Base-by-base conservation (phyloP, 306 rosid genomes). In the Leucaena leucocephala region DNA sequence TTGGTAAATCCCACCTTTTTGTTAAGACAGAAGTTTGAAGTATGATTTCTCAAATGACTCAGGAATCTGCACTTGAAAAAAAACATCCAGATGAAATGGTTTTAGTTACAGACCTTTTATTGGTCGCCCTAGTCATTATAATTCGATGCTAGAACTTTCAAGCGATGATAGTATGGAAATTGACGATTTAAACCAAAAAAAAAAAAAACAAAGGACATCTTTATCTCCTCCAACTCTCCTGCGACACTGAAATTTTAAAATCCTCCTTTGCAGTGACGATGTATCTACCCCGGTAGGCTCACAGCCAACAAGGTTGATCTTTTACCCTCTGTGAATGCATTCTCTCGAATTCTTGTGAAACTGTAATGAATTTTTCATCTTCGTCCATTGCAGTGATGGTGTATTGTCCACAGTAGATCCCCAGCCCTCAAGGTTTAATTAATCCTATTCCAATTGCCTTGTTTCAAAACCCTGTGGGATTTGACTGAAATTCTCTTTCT, bases 351-450 rank as follows among this genome's bases (percentile, higher is more conserved):
- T 68, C 55, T 43, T 6, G 50, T 43, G 73, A 68, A 49, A 44
- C 27, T 12, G 39, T 43, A 11, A 19, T 68, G 19, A 68, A 44
- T 19, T 22, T 43, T 12, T 27, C 82, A 44, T 72, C 82, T 78
- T 83, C 59, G 44, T 83, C 59, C 74, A 40, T 78, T 89, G 88
- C 91, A 83, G 93, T 40, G 89, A 82, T 58, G 88, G 80, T 73
- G 68, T 78, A 77, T 65, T 89, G 67, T 38, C 85, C 22, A 58
- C 74, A 79, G 84, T 83, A 72, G 84, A 84, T 80, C 81, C 92
- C 61, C 83, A 82, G 65, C 78, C 91, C 82, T 50, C 90, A 54
- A 86, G 91, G 86, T 84, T 82, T 69, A 77, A 70, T 78, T 64
- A 12, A 70, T 39, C 52, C 33, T 62, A 76, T 78, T 87, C 76